phyloP scores from a whole-genome alignment of 305 asterid species.

The Withania somnifera region DNA sequence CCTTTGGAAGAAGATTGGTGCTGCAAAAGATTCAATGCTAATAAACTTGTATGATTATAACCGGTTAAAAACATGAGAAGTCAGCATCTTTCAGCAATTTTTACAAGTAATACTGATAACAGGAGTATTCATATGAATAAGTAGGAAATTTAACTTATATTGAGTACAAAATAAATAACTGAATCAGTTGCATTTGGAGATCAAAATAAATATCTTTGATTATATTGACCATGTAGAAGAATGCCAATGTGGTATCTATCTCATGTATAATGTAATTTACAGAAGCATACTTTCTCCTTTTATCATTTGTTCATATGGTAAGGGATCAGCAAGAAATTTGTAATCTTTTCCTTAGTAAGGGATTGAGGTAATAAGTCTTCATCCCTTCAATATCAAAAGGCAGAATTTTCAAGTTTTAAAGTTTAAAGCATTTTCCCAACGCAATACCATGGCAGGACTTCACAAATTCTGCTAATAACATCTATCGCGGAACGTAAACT shows the following conservation, averaged over 20 bases:
- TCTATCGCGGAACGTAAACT: neutral
- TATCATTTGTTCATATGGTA: neutral
- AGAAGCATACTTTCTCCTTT: neutral
- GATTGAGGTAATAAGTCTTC: neutral
- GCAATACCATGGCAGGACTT: neutral
- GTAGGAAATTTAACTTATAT: neutral
- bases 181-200: neutral
- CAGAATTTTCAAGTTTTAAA: neutral
- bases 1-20: conserved; percentile 11
- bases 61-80: neutral
- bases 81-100: neutral
- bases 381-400: neutral
- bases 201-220: neutral
- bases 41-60: neutral
- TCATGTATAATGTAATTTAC: neutral
- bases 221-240: neutral
- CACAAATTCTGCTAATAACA: neutral
- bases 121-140: neutral
- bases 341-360: neutral
- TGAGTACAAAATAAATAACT: neutral
- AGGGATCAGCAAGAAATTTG: neutral
- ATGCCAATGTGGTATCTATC: neutral
- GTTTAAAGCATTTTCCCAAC: neutral
- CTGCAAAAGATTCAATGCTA: conserved; percentile 5
- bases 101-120: neutral